phyloP scores from a whole-genome alignment of 2,329 filamentous ascomycete genomes.

The Hymenotorrendiella dingleyae region DNA sequence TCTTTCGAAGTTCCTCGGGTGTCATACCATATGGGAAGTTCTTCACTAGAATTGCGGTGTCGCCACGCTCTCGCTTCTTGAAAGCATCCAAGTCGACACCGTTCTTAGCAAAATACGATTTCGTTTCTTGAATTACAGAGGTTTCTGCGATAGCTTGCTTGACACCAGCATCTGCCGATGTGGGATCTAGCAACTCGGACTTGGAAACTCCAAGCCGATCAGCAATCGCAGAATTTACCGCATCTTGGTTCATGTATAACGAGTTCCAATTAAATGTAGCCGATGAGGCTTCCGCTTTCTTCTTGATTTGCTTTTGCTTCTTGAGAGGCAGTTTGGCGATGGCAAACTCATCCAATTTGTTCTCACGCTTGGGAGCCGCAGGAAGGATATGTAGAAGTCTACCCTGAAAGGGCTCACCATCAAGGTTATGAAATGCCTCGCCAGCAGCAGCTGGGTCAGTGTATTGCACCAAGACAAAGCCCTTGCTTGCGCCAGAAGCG shows the following conservation, averaged over 20 bases:
- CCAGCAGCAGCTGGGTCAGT: slow-evolving; percentile 65
- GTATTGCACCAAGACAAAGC: slow-evolving; percentile 84
- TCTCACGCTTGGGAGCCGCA: slow-evolving; percentile 73
- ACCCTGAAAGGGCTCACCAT: slow-evolving; percentile 86
- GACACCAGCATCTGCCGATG: slow-evolving; percentile 86
- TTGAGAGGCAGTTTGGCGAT: slow-evolving; percentile 90
- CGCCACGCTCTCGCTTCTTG: slow-evolving; percentile 76
- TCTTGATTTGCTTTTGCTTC: slow-evolving; percentile 86
- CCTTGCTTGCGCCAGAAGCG: slow-evolving; percentile 70
- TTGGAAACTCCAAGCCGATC: slow-evolving; percentile 84
- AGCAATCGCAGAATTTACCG: slow-evolving; percentile 85
- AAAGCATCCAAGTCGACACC: slow-evolving; percentile 91
- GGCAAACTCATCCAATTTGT: slow-evolving; percentile 78
- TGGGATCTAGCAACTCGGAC: slow-evolving; percentile 89
- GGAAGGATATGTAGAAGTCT: slow-evolving; percentile 87
- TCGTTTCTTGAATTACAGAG: slow-evolving; percentile 92
- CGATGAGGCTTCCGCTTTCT: slow-evolving; percentile 72
- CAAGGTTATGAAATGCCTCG: slow-evolving; percentile 70
- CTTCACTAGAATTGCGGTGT: slow-evolving; percentile 85
- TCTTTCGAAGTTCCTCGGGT: slow-evolving; percentile 46
- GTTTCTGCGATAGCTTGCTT: slow-evolving; percentile 97
- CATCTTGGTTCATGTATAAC: slow-evolving; percentile 98
- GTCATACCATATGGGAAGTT: slow-evolving; percentile 74
- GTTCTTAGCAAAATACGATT: slow-evolving; percentile 80
- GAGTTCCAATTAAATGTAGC: slow-evolving; percentile 95